Percentiles rank a stretch among this genome's conserved stretches.
phyloP scores from a whole-genome alignment of 1,284 basidiomycete species.

The Trametes hirsuta region DNA sequence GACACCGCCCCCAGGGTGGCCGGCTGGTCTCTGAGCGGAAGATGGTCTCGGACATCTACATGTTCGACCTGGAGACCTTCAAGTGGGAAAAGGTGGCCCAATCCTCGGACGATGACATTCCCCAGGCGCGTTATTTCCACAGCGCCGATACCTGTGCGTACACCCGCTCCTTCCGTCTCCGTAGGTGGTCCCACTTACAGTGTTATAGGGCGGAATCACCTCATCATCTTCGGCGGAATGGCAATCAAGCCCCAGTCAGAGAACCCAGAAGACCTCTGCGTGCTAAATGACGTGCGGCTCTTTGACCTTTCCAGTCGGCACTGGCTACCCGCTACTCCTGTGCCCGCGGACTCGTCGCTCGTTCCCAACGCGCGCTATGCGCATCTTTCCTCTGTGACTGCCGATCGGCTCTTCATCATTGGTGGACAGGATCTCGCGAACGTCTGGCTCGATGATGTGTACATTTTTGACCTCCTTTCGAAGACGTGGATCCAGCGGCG shows the following conservation, averaged over 20 bases:
- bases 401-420: conserved; percentile 86
- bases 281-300: conserved; percentile 85
- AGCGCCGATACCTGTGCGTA: conserved; percentile 84
- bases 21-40: conserved; percentile 83
- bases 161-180: background rate
- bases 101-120: conserved; percentile 67
- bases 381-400: conserved; percentile 84
- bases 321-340: conserved; percentile 66
- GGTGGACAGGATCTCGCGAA: conserved; percentile 93
- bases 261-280: conserved; percentile 75
- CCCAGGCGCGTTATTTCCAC: conserved; percentile 87
- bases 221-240: conserved; percentile 94
- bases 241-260: conserved; percentile 70
- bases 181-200: conserved; percentile 14
- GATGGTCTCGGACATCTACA: conserved; percentile 88
- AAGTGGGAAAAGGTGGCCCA: conserved; percentile 75
- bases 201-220: conserved; percentile 75
- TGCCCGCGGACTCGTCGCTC: conserved; percentile 30
- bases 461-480: conserved; percentile 78
- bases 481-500: conserved; percentile 79
- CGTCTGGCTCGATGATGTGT: conserved; percentile 90
- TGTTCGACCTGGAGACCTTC: conserved; percentile 80
- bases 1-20: conserved; percentile 63
- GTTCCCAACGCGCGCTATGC: conserved; percentile 82
- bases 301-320: conserved; percentile 72